Evolutionary conservation across 768 basidiomycete species (phyloP), one percentile per base, ranked within the genome.

Genomic region (Termitomyces sp.): DNA sequence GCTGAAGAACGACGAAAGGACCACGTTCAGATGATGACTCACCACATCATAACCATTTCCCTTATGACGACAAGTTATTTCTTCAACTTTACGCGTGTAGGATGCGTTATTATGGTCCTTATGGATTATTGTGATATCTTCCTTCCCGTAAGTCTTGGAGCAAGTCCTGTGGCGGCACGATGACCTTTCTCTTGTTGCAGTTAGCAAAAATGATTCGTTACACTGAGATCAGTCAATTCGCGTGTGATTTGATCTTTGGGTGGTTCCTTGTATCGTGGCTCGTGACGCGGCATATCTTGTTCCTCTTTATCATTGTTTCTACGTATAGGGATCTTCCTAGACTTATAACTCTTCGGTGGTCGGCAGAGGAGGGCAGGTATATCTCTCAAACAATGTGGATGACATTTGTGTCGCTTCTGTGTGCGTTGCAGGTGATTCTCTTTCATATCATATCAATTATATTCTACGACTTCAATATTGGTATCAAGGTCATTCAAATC

Each of bases 111-210:
- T 57, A 87, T 97, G 81, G 79, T 91, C 49, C 72, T 97, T 37
- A 95, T 98, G 93, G 97, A 99, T 67, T 85, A 83, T 66, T 90
- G 88, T 66, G 97, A 99, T 72, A 90, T 98, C 51, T 83, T 92
- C 66, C 71, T 99, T 10, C 90, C 95, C 3, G 94, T 95, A 66
- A 65, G 91, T 81, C 10, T 40, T 22, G 10, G 10, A 37, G 8
- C 24, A 42, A 32, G 41, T 45, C 51, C 15, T 17, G 54, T 51
- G 22, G 21, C 17, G 14, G 24, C 24, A 8, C 24, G 14, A 8
- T 51, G 30, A 37, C 45, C 6, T 44, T 21, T 61, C 45, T 60
- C 38, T 56, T 54, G 10, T 14, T 58, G 37, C 57, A 96, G 93
- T 67, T 90, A 59, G 96, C 93, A 9, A 99, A 99, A 70, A 96